phyloP scores from a whole-genome alignment of 495 filamentous ascomycete species.

The Neurospora intermedia region DNA sequence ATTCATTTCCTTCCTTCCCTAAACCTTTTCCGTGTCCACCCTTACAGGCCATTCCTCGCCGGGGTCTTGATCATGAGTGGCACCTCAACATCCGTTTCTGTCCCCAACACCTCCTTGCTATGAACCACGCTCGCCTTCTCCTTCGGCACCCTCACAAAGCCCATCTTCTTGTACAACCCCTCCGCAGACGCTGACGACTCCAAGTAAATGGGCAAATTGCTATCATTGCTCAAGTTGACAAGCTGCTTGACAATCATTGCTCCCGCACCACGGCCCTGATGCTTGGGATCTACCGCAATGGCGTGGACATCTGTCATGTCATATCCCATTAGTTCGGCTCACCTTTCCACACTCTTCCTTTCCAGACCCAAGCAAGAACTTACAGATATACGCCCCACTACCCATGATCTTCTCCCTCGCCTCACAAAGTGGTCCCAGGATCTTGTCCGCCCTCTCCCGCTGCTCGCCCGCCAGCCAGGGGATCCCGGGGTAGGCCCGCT shows the following conservation, averaged over 20 bases:
- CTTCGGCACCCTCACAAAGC: constrained; percentile 14
- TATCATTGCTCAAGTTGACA: constrained; percentile 26
- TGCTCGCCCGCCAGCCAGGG: constrained; percentile 24
- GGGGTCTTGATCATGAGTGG: constrained; percentile 20
- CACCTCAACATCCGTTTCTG: constrained; percentile 13
- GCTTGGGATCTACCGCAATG: constrained; percentile 19
- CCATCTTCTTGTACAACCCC: constrained; percentile 19
- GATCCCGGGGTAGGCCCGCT: constrained; percentile 16
- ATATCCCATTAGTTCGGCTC: background rate
- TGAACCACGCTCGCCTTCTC: constrained; percentile 13
- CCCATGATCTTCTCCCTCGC: constrained; percentile 22
- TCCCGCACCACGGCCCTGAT: constrained; percentile 33
- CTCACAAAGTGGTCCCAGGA: constrained; percentile 21
- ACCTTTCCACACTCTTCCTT: background rate
- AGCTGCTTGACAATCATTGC: constrained; percentile 32
- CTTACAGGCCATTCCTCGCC: background rate
- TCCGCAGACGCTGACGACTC: constrained; percentile 18
- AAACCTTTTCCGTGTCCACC: background rate
- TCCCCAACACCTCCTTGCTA: constrained; percentile 8
- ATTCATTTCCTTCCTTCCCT: background rate
- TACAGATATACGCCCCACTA: constrained; percentile 19
- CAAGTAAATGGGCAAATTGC: constrained; percentile 22
- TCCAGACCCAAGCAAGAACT: constrained; percentile 1
- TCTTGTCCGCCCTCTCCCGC: constrained; percentile 16
- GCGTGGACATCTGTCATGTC: constrained; percentile 23